Percentiles rank a stretch among this genome's conserved stretches.
Evolutionary conservation across 305 asterid genomes (phyloP).

Genomic region (Solanum hybrid): DNA sequence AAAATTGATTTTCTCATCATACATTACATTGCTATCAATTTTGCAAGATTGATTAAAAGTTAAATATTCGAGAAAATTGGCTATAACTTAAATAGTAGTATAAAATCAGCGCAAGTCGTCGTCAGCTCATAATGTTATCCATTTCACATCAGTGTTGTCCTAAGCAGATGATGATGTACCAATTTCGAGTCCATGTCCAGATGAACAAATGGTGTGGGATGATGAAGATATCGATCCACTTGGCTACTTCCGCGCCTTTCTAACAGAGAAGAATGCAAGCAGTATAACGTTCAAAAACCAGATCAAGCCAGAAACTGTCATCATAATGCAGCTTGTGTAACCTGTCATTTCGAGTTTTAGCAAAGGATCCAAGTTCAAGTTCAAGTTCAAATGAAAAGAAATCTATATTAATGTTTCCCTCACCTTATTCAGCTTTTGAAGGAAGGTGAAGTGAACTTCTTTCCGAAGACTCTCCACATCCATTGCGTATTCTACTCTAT

Average conservation of each 20-base stretch:
- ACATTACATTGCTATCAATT: background rate
- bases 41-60: background rate
- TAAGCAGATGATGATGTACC: background rate
- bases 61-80: no score
- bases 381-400: slow-evolving; percentile 1
- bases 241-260: background rate
- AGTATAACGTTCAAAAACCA: background rate
- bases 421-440: slow-evolving; percentile 40
- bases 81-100: background rate
- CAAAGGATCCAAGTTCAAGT: slow-evolving; percentile 1
- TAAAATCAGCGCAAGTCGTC: background rate
- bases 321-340: background rate
- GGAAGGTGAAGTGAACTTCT: slow-evolving; percentile 51
- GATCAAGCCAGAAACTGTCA: background rate
- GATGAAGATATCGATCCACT: background rate
- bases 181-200: background rate
- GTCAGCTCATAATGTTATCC: background rate
- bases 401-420: background rate
- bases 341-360: background rate
- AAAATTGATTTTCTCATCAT: background rate
- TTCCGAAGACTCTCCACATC: slow-evolving; percentile 55
- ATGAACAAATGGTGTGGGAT: background rate
- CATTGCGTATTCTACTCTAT: slow-evolving; percentile 47
- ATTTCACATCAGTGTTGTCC: background rate
- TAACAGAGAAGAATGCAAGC: background rate